phyloP scores from a whole-genome alignment of 1,284 basidiomycete species.

The Polyporus tsugae region DNA sequence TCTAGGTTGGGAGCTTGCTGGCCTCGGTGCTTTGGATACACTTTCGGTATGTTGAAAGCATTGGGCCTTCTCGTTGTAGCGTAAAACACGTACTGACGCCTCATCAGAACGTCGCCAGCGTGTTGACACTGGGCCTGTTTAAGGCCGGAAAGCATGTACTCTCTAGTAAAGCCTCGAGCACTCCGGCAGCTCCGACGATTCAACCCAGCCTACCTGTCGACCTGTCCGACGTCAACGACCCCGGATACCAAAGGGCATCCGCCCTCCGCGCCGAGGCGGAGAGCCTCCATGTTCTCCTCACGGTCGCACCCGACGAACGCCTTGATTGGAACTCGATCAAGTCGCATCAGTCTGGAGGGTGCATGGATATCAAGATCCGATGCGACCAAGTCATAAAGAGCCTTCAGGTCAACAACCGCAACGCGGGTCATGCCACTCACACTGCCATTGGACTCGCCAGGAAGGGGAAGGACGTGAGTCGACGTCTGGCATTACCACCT shows the following conservation, averaged over 20 bases:
- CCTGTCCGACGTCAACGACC: conserved; percentile 7
- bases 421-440: conserved; percentile 7
- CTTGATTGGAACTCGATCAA: conserved; percentile 21
- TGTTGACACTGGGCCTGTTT: background rate
- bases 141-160: background rate
- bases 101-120: background rate
- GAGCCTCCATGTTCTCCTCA: conserved; percentile 12
- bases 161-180: background rate
- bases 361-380: conserved; percentile 8
- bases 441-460: background rate
- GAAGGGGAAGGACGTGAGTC: conserved; percentile 14
- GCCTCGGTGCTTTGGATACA: conserved; percentile 6
- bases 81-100: background rate
- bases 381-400: conserved; percentile 16
- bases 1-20: conserved; percentile 5
- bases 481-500: too few species aligned
- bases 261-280: conserved; percentile 13
- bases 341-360: conserved; percentile 7
- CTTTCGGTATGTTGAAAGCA: background rate
- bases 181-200: background rate
- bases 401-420: conserved; percentile 7
- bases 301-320: background rate
- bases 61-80: background rate
- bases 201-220: background rate
- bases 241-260: conserved; percentile 13